Percentiles rank a stretch among this genome's conserved stretches.
Conservation (phyloP, 306 rosid species). For the Dryas octopetala region DNA sequence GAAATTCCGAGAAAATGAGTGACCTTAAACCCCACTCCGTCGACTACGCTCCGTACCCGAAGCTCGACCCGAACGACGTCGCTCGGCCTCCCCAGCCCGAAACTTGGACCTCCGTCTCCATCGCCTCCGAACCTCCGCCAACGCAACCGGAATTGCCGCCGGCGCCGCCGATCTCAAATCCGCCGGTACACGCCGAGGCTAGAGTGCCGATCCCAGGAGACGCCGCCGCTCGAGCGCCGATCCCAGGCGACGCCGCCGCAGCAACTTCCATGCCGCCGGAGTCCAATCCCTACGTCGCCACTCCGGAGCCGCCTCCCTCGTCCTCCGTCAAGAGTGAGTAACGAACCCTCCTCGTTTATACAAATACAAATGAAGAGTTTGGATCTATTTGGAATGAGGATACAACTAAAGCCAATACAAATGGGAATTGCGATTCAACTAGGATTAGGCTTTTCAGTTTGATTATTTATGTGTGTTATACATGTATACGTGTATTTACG, state of each 20-base stretch:
- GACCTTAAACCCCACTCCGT: slow-evolving; percentile 30
- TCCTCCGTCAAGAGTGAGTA: slow-evolving; percentile 59
- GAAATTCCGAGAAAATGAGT: too few species aligned
- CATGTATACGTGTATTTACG: too few species aligned
- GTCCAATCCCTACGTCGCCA: slow-evolving; percentile 74
- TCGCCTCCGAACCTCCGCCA: slow-evolving; percentile 30
- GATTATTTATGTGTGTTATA: not conserved
- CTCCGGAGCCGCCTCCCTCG: slow-evolving; percentile 48
- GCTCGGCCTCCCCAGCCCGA: slow-evolving; percentile 39
- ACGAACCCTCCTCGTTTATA: not conserved
- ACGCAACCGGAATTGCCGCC: slow-evolving; percentile 9
- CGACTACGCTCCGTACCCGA: slow-evolving; percentile 80
- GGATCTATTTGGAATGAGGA: too few species aligned
- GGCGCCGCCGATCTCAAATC: not conserved
- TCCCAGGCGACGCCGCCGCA: slow-evolving; percentile 43
- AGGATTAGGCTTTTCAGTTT: too few species aligned
- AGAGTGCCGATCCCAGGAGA: slow-evolving; percentile 43
- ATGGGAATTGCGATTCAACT: too few species aligned
- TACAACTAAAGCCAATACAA: too few species aligned
- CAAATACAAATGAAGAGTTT: too few species aligned
- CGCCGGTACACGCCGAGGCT: slow-evolving; percentile 28
- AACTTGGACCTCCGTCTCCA: slow-evolving; percentile 47
- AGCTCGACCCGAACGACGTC: slow-evolving; percentile 65
- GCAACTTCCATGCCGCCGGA: slow-evolving; percentile 65
- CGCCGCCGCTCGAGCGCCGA: slow-evolving; percentile 58